A percentile compares a stretch with the other conserved stretches of the same genome.
Evolutionary conservation across 2,329 filamentous ascomycete species (phyloP).

Genomic region (Trematosphaeria pertusa): DNA sequence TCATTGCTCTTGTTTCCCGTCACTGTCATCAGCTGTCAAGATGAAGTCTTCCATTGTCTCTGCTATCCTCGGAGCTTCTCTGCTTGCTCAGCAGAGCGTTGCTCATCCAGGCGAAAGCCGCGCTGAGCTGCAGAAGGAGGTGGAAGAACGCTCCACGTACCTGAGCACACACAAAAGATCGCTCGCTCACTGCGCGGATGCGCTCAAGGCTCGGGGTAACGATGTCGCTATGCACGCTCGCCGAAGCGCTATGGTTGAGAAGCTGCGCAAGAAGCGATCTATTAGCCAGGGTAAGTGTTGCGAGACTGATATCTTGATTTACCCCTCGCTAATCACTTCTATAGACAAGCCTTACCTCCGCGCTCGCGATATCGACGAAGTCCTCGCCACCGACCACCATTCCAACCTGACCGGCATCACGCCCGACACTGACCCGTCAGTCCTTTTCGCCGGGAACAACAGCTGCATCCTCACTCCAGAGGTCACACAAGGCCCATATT

Average conservation of each 20-base stretch:
- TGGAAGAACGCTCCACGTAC: constrained; percentile 45
- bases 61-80: constrained; percentile 23
- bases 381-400: constrained; percentile 37
- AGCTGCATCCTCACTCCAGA: constrained; percentile 46
- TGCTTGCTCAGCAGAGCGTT: constrained; percentile 34
- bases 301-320: too few species aligned
- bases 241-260: constrained; percentile 49
- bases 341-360: constrained; percentile 35
- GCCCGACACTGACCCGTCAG: constrained; percentile 29
- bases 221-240: constrained; percentile 52
- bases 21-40: background rate
- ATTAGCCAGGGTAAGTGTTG: constrained; percentile 26
- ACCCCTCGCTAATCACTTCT: constrained; percentile 15
- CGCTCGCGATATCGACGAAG: constrained; percentile 34
- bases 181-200: constrained; percentile 50
- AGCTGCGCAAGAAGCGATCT: constrained; percentile 48
- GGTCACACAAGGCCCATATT: constrained; percentile 43
- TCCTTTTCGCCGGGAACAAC: constrained; percentile 42
- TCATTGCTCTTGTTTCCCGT: too few species aligned
- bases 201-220: constrained; percentile 48
- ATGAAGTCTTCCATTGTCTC: background rate
- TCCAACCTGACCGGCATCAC: constrained; percentile 40
- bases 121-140: constrained; percentile 43
- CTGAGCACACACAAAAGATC: constrained; percentile 48
- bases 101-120: constrained; percentile 49